Evolutionary conservation across 208 protist genomes (phyloP), one percentile per base, ranked within the genome.

Genomic region (Herpetomonas samuelpessoai): DNA sequence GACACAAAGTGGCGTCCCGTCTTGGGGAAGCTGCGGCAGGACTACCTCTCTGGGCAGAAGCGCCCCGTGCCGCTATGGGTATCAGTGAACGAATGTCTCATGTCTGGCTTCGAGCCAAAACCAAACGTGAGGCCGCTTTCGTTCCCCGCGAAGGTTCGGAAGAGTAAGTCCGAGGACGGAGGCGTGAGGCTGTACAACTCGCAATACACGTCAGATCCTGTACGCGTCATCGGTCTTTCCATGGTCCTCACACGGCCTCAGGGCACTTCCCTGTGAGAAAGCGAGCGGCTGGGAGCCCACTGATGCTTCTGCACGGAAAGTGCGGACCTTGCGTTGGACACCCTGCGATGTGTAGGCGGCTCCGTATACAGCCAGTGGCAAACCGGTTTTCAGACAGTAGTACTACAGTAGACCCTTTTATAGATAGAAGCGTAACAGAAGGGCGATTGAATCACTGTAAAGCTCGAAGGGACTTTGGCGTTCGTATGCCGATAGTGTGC

Each of bases 41-140:
- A 80, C 39, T 95, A 71, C 49, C 68, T 95, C 12, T 62, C 68
- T 10, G 80, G 78, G 0, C 66, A 90, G 26, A 81, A 79, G 24
- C 81, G 86, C 44, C 35, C 44, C 10, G 73, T 58, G 26, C 86
- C 89, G 44, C 72, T 95, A 47, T 95, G 89, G 89, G 77, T 95
- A 0, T 91, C 89, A 6, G 82, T 92, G 52, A 95, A 87, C 65
- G 89, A 95, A 74, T 92, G 85, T 44, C 66, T 95, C 14, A 92
- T 95, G 86, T 93, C 86, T 3, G 89, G 89, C 22, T 92, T 95
- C 62, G 74, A 85, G 44, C 75, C 81, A 18, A 81, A 73, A 27
- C 50, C 71, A 4, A 74, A 66, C 0, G 57, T 62, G 3, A 41
- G 51, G 22, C 52, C 76, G 16, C 7, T 81, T 18, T 68, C 63